phyloP scores from a whole-genome alignment of 306 rosid species.

The Adenanthera pavonina region DNA sequence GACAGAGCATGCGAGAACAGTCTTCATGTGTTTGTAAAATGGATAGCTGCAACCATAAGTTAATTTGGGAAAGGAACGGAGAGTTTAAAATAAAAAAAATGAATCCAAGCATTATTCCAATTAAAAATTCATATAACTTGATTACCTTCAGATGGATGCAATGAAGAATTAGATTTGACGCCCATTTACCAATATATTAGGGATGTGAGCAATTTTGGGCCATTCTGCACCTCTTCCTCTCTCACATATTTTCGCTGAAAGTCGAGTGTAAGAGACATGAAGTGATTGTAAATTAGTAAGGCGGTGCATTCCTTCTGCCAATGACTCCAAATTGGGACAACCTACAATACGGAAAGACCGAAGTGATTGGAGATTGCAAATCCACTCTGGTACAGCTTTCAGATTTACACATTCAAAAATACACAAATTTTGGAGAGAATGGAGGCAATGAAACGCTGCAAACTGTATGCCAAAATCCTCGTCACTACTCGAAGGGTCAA shows the following conservation, averaged over 20 bases:
- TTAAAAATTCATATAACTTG: no score
- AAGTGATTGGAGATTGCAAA: not conserved
- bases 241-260: not conserved
- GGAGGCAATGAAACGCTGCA: not conserved
- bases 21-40: no score
- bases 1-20: no score
- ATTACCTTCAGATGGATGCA: not conserved
- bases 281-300: not conserved
- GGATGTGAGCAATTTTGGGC: slow-evolving; percentile 7
- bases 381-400: not conserved
- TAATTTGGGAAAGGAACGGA: no score
- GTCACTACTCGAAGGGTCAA: not conserved
- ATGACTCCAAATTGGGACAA: not conserved
- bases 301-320: not conserved
- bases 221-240: not conserved
- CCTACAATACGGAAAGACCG: fast-evolving
- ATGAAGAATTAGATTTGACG: not conserved
- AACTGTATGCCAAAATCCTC: not conserved
- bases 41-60: no score
- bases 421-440: not conserved
- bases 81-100: no score
- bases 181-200: no score
- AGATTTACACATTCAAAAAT: not conserved
- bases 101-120: no score
- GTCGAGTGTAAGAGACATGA: fast-evolving